Conservation (phyloP, 139 green algal genomes). For the Micractinium conductrix region DNA sequence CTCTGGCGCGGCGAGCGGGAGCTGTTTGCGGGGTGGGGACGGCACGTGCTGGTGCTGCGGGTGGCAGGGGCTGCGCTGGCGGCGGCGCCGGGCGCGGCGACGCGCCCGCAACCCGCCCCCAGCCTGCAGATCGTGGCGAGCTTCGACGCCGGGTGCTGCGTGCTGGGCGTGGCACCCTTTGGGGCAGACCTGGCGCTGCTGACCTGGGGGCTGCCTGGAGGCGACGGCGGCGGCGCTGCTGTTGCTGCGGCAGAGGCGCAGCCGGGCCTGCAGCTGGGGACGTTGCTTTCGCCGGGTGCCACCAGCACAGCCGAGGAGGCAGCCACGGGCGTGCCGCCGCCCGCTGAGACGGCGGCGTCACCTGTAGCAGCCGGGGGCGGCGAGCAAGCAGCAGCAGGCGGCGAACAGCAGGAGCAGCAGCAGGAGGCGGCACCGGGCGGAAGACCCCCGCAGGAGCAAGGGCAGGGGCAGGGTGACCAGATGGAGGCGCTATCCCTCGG, state of each 20-base stretch:
- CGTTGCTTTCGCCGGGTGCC: not conserved
- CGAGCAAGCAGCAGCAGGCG: not conserved
- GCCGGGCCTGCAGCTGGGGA: not conserved
- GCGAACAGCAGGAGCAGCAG: not conserved
- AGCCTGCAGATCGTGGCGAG: constrained; percentile 56
- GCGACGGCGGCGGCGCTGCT: not conserved
- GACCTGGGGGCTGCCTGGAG: constrained; percentile 17
- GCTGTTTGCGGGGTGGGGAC: constrained; percentile 80
- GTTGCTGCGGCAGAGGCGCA: not conserved
- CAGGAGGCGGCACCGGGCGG: too few species aligned
- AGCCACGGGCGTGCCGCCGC: constrained; percentile 16
- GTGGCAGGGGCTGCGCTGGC: constrained; percentile 15
- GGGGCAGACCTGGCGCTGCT: constrained; percentile 74
- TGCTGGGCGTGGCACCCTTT: constrained; percentile 77
- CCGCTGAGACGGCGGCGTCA: not conserved
- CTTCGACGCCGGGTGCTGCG: constrained; percentile 34
- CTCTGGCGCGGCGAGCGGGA: constrained; percentile 69
- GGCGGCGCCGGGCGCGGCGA: not conserved
- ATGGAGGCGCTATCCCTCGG: not conserved
- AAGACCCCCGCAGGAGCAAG: not conserved
- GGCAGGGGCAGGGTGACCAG: not conserved
- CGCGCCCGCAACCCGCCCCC: not conserved
- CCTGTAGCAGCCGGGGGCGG: not conserved
- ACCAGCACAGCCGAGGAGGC: not conserved
- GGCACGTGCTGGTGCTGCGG: constrained; percentile 68